Evolutionary conservation across 169 alveolate genomes (phyloP).

Genomic region (Besnoitia besnoiti): DNA sequence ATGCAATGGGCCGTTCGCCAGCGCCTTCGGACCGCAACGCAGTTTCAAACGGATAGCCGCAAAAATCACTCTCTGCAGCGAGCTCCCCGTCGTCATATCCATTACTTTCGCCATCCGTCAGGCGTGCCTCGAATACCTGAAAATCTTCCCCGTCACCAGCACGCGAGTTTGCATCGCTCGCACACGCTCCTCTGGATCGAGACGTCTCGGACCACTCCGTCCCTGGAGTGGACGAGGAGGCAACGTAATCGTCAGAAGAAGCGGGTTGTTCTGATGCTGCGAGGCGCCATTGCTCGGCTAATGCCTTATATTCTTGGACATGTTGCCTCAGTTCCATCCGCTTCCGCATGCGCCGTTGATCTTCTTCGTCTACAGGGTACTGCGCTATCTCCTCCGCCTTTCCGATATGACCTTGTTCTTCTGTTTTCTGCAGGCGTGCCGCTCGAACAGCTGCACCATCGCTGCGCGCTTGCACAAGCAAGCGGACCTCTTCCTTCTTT

Average conservation of each 20-base stretch:
- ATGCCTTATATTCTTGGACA: not conserved
- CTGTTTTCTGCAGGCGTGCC: not conserved
- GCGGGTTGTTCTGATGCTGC: not conserved
- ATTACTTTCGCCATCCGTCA: constrained; percentile 21
- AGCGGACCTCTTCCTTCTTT: not conserved
- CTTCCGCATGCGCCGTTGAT: not conserved
- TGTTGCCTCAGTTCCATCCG: constrained; percentile 12
- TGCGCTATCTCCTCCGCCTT: not conserved
- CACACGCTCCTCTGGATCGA: not conserved
- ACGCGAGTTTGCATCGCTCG: not conserved
- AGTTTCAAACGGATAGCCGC: not conserved
- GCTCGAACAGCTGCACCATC: constrained; percentile 13
- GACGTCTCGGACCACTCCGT: not conserved
- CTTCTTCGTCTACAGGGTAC: constrained; percentile 38
- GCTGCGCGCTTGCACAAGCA: constrained; percentile 4
- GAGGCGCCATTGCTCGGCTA: constrained; percentile 8
- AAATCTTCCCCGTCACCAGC: not conserved
- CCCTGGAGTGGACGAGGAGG: not conserved
- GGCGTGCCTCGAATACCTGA: constrained; percentile 23
- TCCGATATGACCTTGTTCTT: not conserved
- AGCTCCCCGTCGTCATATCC: not conserved
- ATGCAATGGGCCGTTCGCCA: no score
- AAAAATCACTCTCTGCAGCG: not conserved
- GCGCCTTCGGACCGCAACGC: no score
- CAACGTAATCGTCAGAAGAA: not conserved